Evolutionary conservation across 2,329 filamentous ascomycete genomes (phyloP).

Genomic region (Rutstroemia sp.): DNA sequence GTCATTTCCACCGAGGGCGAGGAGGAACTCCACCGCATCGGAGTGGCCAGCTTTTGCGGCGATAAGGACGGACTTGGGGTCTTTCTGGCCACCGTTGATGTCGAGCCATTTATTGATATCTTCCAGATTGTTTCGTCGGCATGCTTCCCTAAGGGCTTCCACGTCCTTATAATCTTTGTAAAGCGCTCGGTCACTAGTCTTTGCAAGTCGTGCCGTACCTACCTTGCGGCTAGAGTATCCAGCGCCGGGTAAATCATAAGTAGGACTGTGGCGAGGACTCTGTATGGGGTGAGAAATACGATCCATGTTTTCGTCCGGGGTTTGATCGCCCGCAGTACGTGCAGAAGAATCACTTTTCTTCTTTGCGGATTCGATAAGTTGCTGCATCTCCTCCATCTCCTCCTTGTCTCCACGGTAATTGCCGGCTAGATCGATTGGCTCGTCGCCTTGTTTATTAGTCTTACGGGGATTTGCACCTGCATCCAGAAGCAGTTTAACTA

Average conservation of each 20-base stretch:
- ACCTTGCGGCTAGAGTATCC: conserved; percentile 34
- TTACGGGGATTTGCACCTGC: conserved; percentile 88
- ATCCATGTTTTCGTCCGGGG: conserved; percentile 31
- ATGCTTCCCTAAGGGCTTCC: conserved; percentile 43
- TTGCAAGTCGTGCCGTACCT: conserved; percentile 48
- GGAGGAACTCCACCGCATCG: conserved; percentile 34
- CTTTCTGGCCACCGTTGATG: conserved; percentile 46
- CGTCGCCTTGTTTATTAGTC: conserved; percentile 82
- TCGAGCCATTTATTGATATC: conserved; percentile 54
- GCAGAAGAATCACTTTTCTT: conserved; percentile 43
- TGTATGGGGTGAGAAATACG: conserved; percentile 46
- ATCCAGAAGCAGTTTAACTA: conserved; percentile 75
- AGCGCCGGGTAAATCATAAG: conserved; percentile 24
- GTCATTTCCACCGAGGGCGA: conserved; percentile 46
- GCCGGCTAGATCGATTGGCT: conserved; percentile 78
- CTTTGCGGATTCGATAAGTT: conserved; percentile 55
- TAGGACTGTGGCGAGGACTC: conserved; percentile 51
- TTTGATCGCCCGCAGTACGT: conserved; percentile 49
- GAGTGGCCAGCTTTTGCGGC: conserved; percentile 89
- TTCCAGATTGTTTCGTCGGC: conserved; percentile 53
- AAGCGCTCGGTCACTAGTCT: conserved; percentile 56
- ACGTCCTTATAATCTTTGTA: conserved; percentile 42
- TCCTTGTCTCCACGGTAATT: conserved; percentile 59
- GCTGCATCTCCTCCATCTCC: conserved; percentile 56
- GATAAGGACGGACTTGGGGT: conserved; percentile 82